Conservation (phyloP, 106 monocot genomes). For the Dactylorhiza incarnata region DNA sequence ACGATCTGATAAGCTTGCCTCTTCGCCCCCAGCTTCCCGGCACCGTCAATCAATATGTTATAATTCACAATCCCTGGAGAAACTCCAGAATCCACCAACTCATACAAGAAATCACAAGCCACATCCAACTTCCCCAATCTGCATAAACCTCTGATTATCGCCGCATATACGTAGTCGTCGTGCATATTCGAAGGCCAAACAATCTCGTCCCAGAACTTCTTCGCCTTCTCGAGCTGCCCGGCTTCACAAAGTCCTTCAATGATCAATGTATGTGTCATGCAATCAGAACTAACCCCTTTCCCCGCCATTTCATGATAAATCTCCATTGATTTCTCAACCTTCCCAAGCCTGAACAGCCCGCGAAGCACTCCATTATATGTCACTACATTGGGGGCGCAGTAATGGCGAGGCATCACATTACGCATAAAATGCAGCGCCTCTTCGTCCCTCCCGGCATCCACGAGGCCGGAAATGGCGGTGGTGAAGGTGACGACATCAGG, state of each 20-base stretch:
- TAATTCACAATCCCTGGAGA: slow-evolving; percentile 68
- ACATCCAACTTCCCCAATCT: slow-evolving; percentile 45
- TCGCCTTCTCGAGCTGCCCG: slow-evolving; percentile 41
- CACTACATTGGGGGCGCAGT: slow-evolving; percentile 55
- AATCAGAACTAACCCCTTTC: slow-evolving; percentile 35
- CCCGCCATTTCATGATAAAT: slow-evolving; percentile 54
- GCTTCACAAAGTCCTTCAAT: slow-evolving; percentile 52
- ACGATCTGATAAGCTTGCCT: slow-evolving; percentile 70
- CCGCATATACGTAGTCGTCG: slow-evolving; percentile 76
- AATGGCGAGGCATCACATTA: slow-evolving; percentile 26
- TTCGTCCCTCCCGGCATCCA: slow-evolving; percentile 40
- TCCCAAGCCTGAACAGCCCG: slow-evolving; percentile 49
- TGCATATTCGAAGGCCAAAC: slow-evolving; percentile 69
- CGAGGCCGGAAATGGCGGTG: slow-evolving; percentile 47
- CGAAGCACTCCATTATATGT: slow-evolving; percentile 62
- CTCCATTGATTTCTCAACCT: slow-evolving; percentile 52
- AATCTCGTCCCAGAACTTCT: slow-evolving; percentile 65
- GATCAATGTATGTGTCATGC: slow-evolving; percentile 37
- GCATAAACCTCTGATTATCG: slow-evolving; percentile 63
- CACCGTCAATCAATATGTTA: slow-evolving; percentile 67
- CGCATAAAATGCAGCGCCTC: slow-evolving; percentile 61
- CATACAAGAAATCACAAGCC: slow-evolving; percentile 81
- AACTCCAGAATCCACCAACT: slow-evolving; percentile 71
- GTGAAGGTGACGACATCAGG: slow-evolving; percentile 92
- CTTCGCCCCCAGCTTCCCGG: slow-evolving; percentile 52